Evolutionary conservation across 1,139 yeast genomes (phyloP), one percentile per base, ranked within the genome.

Genomic region (Hyphopichia burtonii): DNA sequence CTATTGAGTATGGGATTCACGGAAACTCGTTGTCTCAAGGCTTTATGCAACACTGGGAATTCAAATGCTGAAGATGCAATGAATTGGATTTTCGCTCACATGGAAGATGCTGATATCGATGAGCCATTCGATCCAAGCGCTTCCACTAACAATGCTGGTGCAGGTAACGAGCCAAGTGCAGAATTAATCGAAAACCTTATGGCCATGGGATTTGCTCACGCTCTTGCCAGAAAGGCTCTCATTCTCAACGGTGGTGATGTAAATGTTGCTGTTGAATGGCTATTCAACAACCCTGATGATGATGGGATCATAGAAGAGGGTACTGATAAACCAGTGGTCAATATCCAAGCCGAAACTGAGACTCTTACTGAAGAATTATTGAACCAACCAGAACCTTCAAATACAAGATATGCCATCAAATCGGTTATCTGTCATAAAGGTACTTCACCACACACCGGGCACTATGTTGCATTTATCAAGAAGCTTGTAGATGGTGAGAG

Each of bases 381-480:
- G 11, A 45, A 51, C 19, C 18, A 44, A 5, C 25, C 44, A 1
- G 36, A 43, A n/a, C n/a, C n/a, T 2, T 18, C 41, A 10, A 33
- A 37, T 5, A 57, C 59, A 1, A 46, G 49, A n/a, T 93, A 86
- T 57, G 54, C 57, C 14, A 65, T 93, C 36, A 75, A 79, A 42
- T 87, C 89, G 0, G 87, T 89, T 9, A 76, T 93, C 18, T 91
- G 98, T 58, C 99, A 93, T 62, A 93, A 93, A 61, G 99, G 99
- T 10, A 75, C 85, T 1, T 88, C 96, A 16, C 88, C 93, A 1
- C 97, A 93, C 48, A 89, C 97, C 0, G 99, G 99, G 0, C 99
- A 93, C 61, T 93, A 93, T 59, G 98, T 94, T 33, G 91, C 86
- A 0, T 93, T 86, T 55, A 72, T 90, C 37, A 78, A 78, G 49